Base-by-base conservation (phyloP, 106 monocot species). In the Phalaenopsis aphrodite region DNA sequence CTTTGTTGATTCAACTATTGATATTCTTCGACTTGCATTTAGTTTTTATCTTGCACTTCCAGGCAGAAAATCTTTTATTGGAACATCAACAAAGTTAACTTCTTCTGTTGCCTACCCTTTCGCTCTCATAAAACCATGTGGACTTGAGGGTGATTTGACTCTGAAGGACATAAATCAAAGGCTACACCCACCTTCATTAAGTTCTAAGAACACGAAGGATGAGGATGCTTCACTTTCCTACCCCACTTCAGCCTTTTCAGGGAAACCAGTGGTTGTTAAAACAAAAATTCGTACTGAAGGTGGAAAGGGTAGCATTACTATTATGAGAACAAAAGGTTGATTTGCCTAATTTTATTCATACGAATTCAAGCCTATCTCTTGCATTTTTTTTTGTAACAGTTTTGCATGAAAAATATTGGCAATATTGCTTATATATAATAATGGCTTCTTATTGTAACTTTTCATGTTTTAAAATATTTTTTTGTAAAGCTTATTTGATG, bases 31-130 rank as follows among this genome's bases (percentile, higher is more conserved):
- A 56, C 56, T 56, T 15, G 56, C 23, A 30, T 14, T 16, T 24
- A 52, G 39, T 68, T 49, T 76, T 15, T 56, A 56, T 56, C 46
- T 24, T 15, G 19, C 56, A 17, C 56, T 81, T 47, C 3, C 64
- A 93, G 95, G 93, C 11, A 84, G 75, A 65, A 89, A 78, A 75
- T 86, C 91, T 48, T 77, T 64, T n/a, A 80, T 88, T 8, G 86
- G 79, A 47, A 56, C 85, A 24, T 85, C 87, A 36, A 81, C 80
- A 64, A 94, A 91, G 76, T 72, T 93, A 65, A 84, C 88, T 41
- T 86, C 96, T 75, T 86, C 90, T 55, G 75, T 97, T 77, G 92
- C 86, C 23, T 93, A 90, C 78, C 96, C 96, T 68, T 97, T 94
- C 84, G 86, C 88, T 1, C 88, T 97, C 69, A 85, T 97, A 52